These are phyloP conservation scores for Herpotrichia juniperi DNA, from an alignment of 2,329 filamentous ascomycete species.

Conservation along the genomic window DNA sequence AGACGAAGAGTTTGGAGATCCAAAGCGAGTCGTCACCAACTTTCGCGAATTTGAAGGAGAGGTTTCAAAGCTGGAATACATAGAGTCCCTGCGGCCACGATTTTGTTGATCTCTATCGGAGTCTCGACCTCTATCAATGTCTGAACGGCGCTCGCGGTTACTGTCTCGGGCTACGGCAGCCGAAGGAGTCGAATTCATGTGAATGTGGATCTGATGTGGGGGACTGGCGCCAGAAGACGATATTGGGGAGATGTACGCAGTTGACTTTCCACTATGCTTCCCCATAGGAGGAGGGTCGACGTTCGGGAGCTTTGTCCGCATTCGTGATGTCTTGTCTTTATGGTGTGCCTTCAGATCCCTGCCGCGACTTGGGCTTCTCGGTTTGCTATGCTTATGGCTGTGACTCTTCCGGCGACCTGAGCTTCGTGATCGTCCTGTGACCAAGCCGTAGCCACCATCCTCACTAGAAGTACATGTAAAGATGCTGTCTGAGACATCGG, in stretches of 20 bases:
- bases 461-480: conserved; percentile 25
- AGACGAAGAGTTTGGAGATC: not conserved
- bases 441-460: conserved; percentile 21
- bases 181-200: conserved; percentile 15
- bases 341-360: conserved; percentile 3
- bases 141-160: not conserved
- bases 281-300: conserved; percentile 24
- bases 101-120: not conserved
- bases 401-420: conserved; percentile 13
- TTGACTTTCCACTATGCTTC: conserved; percentile 20
- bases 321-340: conserved; percentile 15
- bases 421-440: conserved; percentile 13
- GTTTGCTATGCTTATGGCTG: conserved; percentile 12
- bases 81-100: not conserved
- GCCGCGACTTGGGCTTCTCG: conserved; percentile 9
- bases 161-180: not conserved
- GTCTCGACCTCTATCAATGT: not conserved
- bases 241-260: conserved; percentile 22
- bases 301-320: conserved; percentile 15
- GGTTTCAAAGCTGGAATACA: not conserved
- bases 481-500: conserved; percentile 20
- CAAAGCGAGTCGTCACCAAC: not conserved
- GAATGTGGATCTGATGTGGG: conserved; percentile 19
- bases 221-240: conserved; percentile 19
- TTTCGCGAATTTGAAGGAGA: not conserved